Conservation (phyloP, 2,329 filamentous ascomycete genomes). For the Fusarium sp. region DNA sequence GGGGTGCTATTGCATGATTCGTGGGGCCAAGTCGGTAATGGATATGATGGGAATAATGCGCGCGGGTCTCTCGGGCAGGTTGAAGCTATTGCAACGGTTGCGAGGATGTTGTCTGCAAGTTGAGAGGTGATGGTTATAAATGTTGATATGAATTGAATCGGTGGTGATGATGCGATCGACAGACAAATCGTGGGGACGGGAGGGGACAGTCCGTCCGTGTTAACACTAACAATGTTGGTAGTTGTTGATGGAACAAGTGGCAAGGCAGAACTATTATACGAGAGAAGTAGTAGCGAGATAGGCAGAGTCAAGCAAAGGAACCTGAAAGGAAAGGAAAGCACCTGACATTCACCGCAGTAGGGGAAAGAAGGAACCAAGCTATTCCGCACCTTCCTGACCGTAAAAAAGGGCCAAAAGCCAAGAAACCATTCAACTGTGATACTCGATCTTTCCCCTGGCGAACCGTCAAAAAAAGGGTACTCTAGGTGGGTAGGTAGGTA, state of each 20-base stretch:
- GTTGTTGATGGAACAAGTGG: constrained; percentile 15
- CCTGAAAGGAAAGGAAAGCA: neutral
- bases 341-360: constrained; percentile 7
- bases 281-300: constrained; percentile 2
- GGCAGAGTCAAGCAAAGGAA: neutral
- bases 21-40: neutral
- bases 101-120: neutral
- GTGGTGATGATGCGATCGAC: constrained; percentile 26
- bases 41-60: neutral
- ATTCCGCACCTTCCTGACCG: constrained; percentile 20
- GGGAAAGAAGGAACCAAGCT: constrained; percentile 1
- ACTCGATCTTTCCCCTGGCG: constrained; percentile 25
- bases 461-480: constrained; percentile 7
- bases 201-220: constrained; percentile 16
- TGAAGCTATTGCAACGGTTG: neutral
- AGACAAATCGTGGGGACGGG: constrained; percentile 31
- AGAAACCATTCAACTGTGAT: constrained; percentile 35
- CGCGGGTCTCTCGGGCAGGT: neutral
- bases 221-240: constrained; percentile 17
- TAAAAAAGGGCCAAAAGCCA: constrained; percentile 27
- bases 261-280: neutral
- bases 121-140: neutral
- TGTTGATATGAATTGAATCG: constrained; percentile 4
- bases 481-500: neutral
- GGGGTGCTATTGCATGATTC: constrained; percentile 43